Base-by-base conservation (phyloP, 2,329 filamentous ascomycete genomes). In the Chalaropsis thielavioides region DNA sequence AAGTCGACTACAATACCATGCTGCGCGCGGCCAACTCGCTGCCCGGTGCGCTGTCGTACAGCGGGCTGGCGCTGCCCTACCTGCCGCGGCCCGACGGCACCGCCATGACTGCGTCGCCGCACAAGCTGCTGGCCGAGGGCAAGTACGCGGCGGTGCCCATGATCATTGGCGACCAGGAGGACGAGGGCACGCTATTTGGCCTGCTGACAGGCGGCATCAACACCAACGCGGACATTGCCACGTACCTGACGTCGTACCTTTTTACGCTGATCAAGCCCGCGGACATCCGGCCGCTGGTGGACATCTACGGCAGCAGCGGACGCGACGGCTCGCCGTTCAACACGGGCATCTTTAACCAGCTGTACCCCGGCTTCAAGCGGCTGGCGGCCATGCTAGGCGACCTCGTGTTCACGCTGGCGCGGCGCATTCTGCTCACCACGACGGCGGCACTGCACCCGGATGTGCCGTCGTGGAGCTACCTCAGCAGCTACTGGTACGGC, bases 341-440 rank as follows among this genome's bases (percentile, higher is more conserved):
- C 58, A 87, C 84, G 0, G 75, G 79, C 1, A 61, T 76, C 0
- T 66, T 81, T 13, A 84, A 87, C 72, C 81, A 85, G 70, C 78
- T 80, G 71, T 87, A 85, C 69, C 82, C 83, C 0, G 80, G 86
- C 69, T 87, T 80, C 75, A 88, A 88, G 71, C 80, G 83, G 10
- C 71, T 86, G 0, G 80, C 83, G 1, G 83, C 85, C 31, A 78
- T 87, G 4, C 73, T 86, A 0, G 85, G 85, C n/a, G 85, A 88
- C 69, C 68, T 84, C 0, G 79, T 79, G 0, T 88, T 88, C 73
- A 73, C 70, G 1, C 70, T 74, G 2, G 76, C 61, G 63, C 73
- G 44, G 6, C 69, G 65, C 1, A 67, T 76, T 0, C 81, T 84
- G 69, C 76, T 87, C 27, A 71, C 76, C 27, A 68, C 72, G 1